These are phyloP conservation scores for Penicillium atrosanguineum DNA, from an alignment of 495 filamentous ascomycete species.

Conservation along the genomic window DNA sequence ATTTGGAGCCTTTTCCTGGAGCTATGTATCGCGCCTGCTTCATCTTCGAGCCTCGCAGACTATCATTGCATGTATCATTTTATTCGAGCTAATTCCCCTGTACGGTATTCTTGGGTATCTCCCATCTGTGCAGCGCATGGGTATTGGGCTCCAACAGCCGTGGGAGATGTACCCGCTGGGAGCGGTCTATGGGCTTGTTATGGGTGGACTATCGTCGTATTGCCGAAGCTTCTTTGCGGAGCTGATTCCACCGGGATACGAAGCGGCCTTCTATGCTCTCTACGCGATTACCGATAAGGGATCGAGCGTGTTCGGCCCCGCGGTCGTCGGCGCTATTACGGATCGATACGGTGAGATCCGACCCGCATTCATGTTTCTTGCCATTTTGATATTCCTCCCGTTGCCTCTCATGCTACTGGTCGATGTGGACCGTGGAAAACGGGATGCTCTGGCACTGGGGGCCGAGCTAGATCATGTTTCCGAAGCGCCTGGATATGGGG, in stretches of 20 bases:
- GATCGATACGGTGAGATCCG: constrained; percentile 87
- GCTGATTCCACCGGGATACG: constrained; percentile 87
- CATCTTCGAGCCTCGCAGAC: constrained; percentile 74
- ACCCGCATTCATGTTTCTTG: constrained; percentile 91
- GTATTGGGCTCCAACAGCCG: constrained; percentile 82
- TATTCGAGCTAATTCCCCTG: constrained; percentile 89
- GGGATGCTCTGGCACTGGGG: constrained; percentile 70
- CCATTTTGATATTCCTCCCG: constrained; percentile 75
- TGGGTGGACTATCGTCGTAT: constrained; percentile 90
- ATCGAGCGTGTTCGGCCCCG: constrained; percentile 88
- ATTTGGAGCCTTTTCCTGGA: constrained; percentile 87
- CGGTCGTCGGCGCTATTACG: constrained; percentile 89
- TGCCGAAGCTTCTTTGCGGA: constrained; percentile 92
- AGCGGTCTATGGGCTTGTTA: constrained; percentile 86
- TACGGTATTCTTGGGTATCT: constrained; percentile 91
- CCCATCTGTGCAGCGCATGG: constrained; percentile 70
- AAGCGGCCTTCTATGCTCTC: constrained; percentile 93
- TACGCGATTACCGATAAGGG: constrained; percentile 99
- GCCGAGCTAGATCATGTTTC: constrained; percentile 54
- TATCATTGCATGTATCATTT: constrained; percentile 80
- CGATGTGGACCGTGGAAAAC: constrained; percentile 83
- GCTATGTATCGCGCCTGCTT: constrained; percentile 64
- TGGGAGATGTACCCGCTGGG: constrained; percentile 98
- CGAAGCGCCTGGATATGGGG: constrained; percentile 22
- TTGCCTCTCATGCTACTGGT: constrained; percentile 81